Percentiles rank a stretch among this genome's conserved stretches.
Conservation (phyloP, 2,329 filamentous ascomycete genomes). For the Aspergillus sp. region DNA sequence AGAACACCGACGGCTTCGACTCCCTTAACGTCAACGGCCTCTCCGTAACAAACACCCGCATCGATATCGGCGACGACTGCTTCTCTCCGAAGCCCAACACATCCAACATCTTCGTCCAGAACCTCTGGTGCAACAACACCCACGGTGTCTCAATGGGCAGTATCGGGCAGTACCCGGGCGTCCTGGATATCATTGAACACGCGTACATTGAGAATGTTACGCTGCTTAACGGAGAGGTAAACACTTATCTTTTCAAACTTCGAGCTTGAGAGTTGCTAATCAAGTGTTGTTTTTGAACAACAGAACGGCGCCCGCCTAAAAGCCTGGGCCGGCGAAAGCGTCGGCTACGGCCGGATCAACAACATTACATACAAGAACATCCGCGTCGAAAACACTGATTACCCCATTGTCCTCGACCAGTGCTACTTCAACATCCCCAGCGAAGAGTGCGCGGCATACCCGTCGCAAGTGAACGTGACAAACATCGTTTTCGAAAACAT, state of each 20-base stretch:
- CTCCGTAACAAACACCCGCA: conserved; percentile 55
- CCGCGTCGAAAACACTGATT: conserved; percentile 62
- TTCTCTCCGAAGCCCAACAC: conserved; percentile 66
- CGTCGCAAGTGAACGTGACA: conserved; percentile 62
- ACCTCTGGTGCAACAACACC: conserved; percentile 65
- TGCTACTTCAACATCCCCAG: conserved; percentile 65
- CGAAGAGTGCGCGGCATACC: conserved; percentile 57
- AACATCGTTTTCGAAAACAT: conserved; percentile 65
- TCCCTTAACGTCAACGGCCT: conserved; percentile 61
- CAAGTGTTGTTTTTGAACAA: neutral
- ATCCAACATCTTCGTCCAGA: conserved; percentile 61
- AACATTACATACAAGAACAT: conserved; percentile 68
- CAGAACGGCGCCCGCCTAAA: conserved; percentile 64
- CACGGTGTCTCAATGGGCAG: conserved; percentile 63
- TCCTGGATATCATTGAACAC: conserved; percentile 60
- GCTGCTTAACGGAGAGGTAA: conserved; percentile 55
- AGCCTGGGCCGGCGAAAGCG: conserved; percentile 62
- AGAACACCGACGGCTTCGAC: conserved; percentile 68
- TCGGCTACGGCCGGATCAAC: conserved; percentile 64
- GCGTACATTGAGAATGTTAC: conserved; percentile 65
- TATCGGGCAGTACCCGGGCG: conserved; percentile 61
- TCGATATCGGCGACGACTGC: conserved; percentile 64
- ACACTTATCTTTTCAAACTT: neutral
- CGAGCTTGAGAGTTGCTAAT: no score
- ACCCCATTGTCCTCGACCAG: conserved; percentile 62